Conservation (phyloP, 129 eudicot species). For the Erigeron canadensis region DNA sequence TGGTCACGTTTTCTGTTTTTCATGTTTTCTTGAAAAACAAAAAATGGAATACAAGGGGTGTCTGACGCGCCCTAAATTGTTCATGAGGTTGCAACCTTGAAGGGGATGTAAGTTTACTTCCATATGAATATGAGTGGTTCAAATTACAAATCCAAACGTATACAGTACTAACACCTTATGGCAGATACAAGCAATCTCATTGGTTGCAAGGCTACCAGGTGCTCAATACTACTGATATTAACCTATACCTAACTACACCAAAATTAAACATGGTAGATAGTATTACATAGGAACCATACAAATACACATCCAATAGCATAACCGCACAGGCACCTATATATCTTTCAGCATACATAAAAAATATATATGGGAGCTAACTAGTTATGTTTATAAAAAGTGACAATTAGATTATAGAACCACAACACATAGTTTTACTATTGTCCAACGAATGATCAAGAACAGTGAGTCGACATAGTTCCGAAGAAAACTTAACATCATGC, state of each 20-base stretch:
- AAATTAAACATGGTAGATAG: not conserved
- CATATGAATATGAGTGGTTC: not conserved
- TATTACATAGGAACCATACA: not conserved
- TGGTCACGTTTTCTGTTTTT: too few relatives aligned
- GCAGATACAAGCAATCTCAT: not conserved
- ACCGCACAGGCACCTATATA: not conserved
- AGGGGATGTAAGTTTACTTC: not conserved
- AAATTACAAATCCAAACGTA: not conserved
- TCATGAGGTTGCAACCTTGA: not conserved
- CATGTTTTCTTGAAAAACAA: too few relatives aligned
- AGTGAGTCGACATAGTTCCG: too few relatives aligned
- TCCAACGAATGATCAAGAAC: too few relatives aligned
- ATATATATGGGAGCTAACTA: too few relatives aligned
- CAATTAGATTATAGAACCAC: too few relatives aligned
- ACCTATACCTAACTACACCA: not conserved
- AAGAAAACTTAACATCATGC: too few relatives aligned
- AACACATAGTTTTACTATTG: too few relatives aligned
- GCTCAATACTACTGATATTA: not conserved
- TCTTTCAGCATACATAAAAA: not conserved
- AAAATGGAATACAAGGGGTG: too few relatives aligned
- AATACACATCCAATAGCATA: not conserved
- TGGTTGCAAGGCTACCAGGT: not conserved
- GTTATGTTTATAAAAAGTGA: too few relatives aligned
- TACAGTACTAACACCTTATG: not conserved
- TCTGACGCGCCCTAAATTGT: too few relatives aligned